phyloP scores from a whole-genome alignment of 139 green algal genomes.

The Diplosphaera chodatii region DNA sequence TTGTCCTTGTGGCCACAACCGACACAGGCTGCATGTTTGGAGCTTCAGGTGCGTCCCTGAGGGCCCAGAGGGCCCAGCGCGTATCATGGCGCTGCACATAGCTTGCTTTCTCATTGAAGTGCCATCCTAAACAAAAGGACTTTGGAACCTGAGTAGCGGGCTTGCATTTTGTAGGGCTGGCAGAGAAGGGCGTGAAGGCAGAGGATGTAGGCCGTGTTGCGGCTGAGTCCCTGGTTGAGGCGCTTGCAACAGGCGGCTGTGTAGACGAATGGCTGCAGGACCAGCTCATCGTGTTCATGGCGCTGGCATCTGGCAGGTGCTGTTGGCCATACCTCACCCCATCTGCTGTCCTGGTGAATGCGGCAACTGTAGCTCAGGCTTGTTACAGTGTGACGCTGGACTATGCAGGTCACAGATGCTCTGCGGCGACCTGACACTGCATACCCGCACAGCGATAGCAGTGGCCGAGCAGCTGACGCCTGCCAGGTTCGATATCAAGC shows the following conservation, averaged over 20 bases:
- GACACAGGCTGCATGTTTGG: conserved; percentile 48
- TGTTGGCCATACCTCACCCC: no score
- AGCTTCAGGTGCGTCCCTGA: conserved; percentile 9
- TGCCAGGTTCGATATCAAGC: conserved; percentile 29
- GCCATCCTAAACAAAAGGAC: no score
- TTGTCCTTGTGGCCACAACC: conserved; percentile 49
- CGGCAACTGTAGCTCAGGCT: no score
- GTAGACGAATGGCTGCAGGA: no score
- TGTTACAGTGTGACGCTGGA: no score
- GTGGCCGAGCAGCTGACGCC: conserved; percentile 50
- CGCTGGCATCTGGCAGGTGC: conserved; percentile 48
- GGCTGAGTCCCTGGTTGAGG: conserved; percentile 47
- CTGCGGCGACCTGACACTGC: conserved; percentile 56
- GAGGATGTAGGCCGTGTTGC: conserved; percentile 35
- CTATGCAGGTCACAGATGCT: conserved; percentile 34
- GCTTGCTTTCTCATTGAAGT: no score
- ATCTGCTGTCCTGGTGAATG: no score
- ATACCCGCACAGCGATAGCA: conserved; percentile 73
- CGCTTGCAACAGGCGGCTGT: conserved; percentile 38
- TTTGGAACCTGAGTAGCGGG: no score
- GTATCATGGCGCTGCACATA: background rate
- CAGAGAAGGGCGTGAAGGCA: conserved; percentile 27
- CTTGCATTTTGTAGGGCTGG: conserved; percentile 27
- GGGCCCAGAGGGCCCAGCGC: background rate
- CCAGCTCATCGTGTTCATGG: conserved; percentile 85